A percentile compares a stretch with the other conserved stretches of the same genome.
phyloP scores from a whole-genome alignment of 768 basidiomycete species.

The Phylloporus sp. region DNA sequence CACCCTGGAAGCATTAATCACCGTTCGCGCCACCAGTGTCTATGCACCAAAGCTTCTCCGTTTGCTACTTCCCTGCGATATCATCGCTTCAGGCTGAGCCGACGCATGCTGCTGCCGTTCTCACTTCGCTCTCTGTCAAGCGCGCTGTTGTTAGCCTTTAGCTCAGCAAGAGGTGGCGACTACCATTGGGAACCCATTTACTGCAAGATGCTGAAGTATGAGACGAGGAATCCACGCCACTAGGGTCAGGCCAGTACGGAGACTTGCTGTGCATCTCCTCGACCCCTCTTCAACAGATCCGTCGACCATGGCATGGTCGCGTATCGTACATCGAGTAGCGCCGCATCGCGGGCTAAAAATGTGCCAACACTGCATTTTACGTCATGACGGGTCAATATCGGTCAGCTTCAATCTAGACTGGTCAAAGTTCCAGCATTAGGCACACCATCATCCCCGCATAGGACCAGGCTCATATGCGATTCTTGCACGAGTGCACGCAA shows the following conservation, averaged over 20 bases:
- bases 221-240: too few relatives aligned
- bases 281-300: too few relatives aligned
- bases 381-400: constrained; percentile 9
- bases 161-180: too few relatives aligned
- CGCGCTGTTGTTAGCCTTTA: constrained; percentile 1
- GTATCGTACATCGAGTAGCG: background rate
- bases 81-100: constrained; percentile 20
- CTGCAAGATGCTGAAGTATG: too few relatives aligned
- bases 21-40: constrained; percentile 27
- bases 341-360: constrained; percentile 1
- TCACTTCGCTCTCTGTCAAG: constrained; percentile 18
- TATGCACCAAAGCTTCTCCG: constrained; percentile 19
- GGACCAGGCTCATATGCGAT: background rate
- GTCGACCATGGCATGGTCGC: background rate
- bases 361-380: constrained; percentile 14
- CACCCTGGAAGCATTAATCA: constrained; percentile 28
- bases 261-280: too few relatives aligned
- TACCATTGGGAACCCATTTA: too few relatives aligned
- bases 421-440: background rate
- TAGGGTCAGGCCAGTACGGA: too few relatives aligned
- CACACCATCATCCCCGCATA: too few relatives aligned
- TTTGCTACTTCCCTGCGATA: constrained; percentile 23
- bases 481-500: background rate
- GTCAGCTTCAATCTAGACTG: constrained; percentile 2
- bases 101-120: constrained; percentile 12